Evolutionary conservation across 495 filamentous ascomycete genomes (phyloP), one percentile per base, ranked within the genome.

Genomic region (Corynascus novoguineensis): DNA sequence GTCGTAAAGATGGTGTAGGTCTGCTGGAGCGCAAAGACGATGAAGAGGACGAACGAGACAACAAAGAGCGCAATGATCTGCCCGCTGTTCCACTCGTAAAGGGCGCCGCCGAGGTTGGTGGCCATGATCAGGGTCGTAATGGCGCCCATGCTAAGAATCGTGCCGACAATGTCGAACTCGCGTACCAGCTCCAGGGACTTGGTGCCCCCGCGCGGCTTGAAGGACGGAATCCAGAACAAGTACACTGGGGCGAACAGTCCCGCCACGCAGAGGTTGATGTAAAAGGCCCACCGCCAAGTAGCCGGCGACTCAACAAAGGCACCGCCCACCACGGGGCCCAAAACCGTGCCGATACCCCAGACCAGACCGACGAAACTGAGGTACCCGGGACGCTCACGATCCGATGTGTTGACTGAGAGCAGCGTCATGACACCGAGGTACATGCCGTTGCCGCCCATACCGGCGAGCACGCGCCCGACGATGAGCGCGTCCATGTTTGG

Each of bases 271-370:
- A 89, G 74, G 58, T 88, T 88, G 65, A 89, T 82, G 69, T 89
- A 89, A 63, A 89, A 88, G 2, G 78, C 78, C 83, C 82, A 84
- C 2, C 82, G 69, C 81, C 80, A 84, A 1, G 71, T 78, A 5
- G 76, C 75, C n/a, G 47, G 48, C 41, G 67, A 75, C 35, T 81
- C 73, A 28, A 70, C 61, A 55, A 88, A 86, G 19, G 78, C 79
- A 25, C 84, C 85, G 4, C 85, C 85, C 42, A 88, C 69, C 55
- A 86, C 66, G 11, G 84, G 85, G 4, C 83, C 84, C 0, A 84
- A 64, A 0, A 81, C 72, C 0, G 68, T 75, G 19, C 81, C 81
- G 8, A 78, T 21, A 15, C 81, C 83, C 77, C 76, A 85, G 31
- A 65, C 60, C 40, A 73, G 58, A 17, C 71, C 72, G 14, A 67